Percentiles rank a stretch among this genome's conserved stretches.
phyloP scores from a whole-genome alignment of 1,139 yeast genomes.

The Diutina mesorugosa region DNA sequence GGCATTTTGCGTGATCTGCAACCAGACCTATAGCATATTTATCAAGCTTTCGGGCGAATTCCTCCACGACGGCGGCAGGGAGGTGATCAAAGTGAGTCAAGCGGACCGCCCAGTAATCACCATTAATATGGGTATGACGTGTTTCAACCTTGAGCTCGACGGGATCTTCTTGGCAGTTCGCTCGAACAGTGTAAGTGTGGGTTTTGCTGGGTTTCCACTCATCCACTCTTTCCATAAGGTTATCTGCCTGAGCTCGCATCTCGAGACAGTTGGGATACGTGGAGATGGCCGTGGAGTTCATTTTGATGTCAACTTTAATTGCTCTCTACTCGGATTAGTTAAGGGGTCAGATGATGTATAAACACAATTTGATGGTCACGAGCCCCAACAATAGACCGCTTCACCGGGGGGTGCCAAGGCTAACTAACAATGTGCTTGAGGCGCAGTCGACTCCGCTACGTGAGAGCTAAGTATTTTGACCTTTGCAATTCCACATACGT shows the following conservation, averaged over 20 bases:
- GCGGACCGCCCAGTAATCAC: constrained; percentile 9
- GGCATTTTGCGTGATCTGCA: constrained; percentile 5
- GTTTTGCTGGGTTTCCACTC: neutral
- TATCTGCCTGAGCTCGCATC: neutral
- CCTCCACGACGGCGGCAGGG: constrained; percentile 4
- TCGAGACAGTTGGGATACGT: neutral
- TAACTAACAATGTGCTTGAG: neutral
- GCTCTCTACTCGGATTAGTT: neutral
- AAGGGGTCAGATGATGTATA: neutral
- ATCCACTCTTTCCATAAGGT: neutral
- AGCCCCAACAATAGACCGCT: neutral
- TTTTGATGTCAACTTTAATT: neutral
- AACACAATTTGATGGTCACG: neutral
- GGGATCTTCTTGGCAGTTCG: neutral
- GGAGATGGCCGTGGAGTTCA: neutral
- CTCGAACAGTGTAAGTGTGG: neutral
- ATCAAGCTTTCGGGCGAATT: constrained; percentile 4
- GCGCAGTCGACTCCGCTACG: neutral
- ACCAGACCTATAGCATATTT: constrained; percentile 6
- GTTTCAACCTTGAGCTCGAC: neutral
- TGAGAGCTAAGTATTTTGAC: neutral
- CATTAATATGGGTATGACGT: constrained; percentile 3
- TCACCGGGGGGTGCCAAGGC: neutral
- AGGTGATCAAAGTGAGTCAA: constrained; percentile 6
- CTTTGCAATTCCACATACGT: neutral